Percentiles rank a stretch among this genome's conserved stretches.
Evolutionary conservation across 495 filamentous ascomycete genomes (phyloP).

Genomic region (Aspergillus sparsus): DNA sequence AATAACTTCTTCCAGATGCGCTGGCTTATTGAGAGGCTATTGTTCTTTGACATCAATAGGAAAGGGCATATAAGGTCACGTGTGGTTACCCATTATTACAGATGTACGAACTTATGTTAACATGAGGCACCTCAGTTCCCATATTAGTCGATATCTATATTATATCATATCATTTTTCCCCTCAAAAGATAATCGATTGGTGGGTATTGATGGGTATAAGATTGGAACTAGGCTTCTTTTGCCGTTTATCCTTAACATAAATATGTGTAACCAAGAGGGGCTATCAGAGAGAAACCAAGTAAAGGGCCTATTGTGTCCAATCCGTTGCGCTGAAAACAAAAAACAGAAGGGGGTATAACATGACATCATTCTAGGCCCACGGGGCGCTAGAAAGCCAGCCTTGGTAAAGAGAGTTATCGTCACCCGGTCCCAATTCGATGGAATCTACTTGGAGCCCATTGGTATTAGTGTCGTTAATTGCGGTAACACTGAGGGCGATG

Average conservation of each 20-base stretch:
- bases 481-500: neutral
- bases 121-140: too few relatives aligned
- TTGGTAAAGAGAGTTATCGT: slow-evolving; percentile 19
- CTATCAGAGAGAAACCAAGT: too few relatives aligned
- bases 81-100: slow-evolving; percentile 1
- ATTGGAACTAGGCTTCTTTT: too few relatives aligned
- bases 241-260: too few relatives aligned
- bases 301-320: neutral
- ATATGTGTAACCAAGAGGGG: neutral
- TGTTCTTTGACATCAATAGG: slow-evolving; percentile 29
- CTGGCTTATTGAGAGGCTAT: slow-evolving; percentile 25
- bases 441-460: neutral
- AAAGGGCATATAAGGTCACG: slow-evolving; percentile 22
- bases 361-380: slow-evolving; percentile 19
- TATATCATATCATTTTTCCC: too few relatives aligned
- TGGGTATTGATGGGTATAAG: too few relatives aligned
- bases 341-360: slow-evolving; percentile 18
- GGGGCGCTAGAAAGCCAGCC: slow-evolving; percentile 24
- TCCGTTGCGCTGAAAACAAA: neutral
- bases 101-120: too few relatives aligned
- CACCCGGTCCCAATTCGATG: neutral
- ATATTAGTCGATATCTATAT: too few relatives aligned
- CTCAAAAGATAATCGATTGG: too few relatives aligned
- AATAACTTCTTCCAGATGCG: slow-evolving; percentile 11
- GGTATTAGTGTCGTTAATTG: slow-evolving; percentile 6